Percentiles rank a stretch among this genome's conserved stretches.
phyloP scores from a whole-genome alignment of 768 basidiomycete species.

The Kwoniella bestiolae region DNA sequence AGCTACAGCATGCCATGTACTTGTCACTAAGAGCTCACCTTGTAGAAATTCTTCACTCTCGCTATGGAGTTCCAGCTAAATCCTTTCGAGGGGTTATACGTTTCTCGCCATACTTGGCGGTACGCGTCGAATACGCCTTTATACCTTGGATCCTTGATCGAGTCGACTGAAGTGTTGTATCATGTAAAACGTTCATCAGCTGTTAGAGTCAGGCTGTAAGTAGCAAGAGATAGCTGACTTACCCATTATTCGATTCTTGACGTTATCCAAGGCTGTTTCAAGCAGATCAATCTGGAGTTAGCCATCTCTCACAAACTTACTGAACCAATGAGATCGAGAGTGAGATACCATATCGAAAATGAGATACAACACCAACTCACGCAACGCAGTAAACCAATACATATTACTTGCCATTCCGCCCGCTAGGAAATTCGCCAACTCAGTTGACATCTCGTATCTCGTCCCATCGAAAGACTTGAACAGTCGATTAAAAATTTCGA shows the following conservation, averaged over 20 bases:
- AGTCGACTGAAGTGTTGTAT: slow-evolving; percentile 37
- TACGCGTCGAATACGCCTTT: slow-evolving; percentile 64
- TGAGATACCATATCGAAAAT: neutral
- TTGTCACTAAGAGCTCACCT: slow-evolving; percentile 33
- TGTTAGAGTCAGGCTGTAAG: neutral
- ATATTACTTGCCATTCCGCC: slow-evolving; percentile 57
- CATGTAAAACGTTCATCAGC: slow-evolving; percentile 8
- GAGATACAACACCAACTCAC: slow-evolving; percentile 30
- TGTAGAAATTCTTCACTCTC: slow-evolving; percentile 51
- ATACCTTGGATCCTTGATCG: slow-evolving; percentile 49
- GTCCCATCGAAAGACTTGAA: slow-evolving; percentile 67
- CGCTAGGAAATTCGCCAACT: slow-evolving; percentile 55
- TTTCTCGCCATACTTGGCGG: slow-evolving; percentile 63
- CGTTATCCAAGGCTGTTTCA: slow-evolving; percentile 68
- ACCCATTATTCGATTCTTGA: slow-evolving; percentile 70
- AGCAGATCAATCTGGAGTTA: slow-evolving; percentile 1
- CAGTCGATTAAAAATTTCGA: slow-evolving; percentile 66
- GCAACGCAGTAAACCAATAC: slow-evolving; percentile 53
- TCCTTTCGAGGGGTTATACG: slow-evolving; percentile 59
- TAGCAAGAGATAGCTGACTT: slow-evolving; percentile 31
- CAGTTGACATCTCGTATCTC: slow-evolving; percentile 63
- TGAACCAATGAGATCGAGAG: no score
- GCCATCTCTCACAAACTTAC: no score
- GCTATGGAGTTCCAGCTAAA: slow-evolving; percentile 46
- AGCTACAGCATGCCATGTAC: no score